These are phyloP conservation scores for Talaromyces borbonicus DNA, from an alignment of 495 filamentous ascomycete genomes.

Conservation along the genomic window DNA sequence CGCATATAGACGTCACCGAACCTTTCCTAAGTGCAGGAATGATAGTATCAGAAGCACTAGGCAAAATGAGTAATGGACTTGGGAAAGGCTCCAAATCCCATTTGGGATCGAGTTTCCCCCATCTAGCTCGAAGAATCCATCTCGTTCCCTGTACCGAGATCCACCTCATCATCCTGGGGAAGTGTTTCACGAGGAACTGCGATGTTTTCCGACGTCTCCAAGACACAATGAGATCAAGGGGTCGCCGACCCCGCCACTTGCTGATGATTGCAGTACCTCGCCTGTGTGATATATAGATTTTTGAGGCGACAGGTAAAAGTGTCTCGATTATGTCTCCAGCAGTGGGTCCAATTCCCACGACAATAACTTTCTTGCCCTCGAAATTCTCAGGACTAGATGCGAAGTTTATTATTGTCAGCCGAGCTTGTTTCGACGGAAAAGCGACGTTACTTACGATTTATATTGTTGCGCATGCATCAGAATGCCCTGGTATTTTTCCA, in stretches of 20 bases:
- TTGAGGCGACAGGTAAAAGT: conserved; percentile 16
- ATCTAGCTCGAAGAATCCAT: neutral
- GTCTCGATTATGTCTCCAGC: conserved; percentile 18
- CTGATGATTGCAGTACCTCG: conserved; percentile 14
- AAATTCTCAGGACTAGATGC: conserved; percentile 38
- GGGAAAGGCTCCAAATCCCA: conserved; percentile 1
- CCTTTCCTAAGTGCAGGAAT: neutral
- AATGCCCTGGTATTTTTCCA: conserved; percentile 15
- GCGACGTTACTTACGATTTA: conserved; percentile 9
- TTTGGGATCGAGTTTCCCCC: conserved; percentile 1
- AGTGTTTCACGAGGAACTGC: neutral
- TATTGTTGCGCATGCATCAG: conserved; percentile 17
- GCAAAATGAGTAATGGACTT: neutral
- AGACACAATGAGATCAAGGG: neutral
- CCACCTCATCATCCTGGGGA: conserved; percentile 1
- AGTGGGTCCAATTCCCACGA: conserved; percentile 50
- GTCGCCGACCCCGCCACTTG: neutral
- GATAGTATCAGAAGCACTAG: neutral
- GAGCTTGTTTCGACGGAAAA: neutral
- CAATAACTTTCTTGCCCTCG: conserved; percentile 52
- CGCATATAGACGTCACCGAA: neutral
- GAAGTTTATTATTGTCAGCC: no score
- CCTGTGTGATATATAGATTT: conserved; percentile 22
- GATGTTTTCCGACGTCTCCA: neutral
- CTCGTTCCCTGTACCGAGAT: neutral